Conservation (phyloP, 2,329 filamentous ascomycete genomes). For the Pseudogymnoascus sp. region DNA sequence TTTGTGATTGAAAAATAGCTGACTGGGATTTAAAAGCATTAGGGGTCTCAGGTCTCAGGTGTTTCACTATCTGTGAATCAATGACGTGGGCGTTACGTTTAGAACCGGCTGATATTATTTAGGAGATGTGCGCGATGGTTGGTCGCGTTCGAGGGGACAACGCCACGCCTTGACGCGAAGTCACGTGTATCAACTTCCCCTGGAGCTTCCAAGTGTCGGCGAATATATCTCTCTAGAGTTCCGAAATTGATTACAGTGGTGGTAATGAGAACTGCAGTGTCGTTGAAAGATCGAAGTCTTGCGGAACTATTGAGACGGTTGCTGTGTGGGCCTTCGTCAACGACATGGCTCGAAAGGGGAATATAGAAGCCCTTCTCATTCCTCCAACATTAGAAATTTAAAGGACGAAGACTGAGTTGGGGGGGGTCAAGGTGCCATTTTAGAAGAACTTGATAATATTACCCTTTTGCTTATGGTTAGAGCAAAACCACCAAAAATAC, state of each 20-base stretch:
- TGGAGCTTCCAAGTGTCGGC: not conserved
- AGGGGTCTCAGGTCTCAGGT: not conserved
- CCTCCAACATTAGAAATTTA: too few relatives aligned
- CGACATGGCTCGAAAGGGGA: not conserved
- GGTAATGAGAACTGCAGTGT: not conserved
- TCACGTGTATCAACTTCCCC: not conserved
- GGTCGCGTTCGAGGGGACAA: not conserved
- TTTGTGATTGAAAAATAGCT: slow-evolving; percentile 29
- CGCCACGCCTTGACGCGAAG: not conserved
- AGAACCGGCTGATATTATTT: not conserved
- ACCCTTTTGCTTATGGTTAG: too few relatives aligned
- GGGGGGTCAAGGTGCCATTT: too few relatives aligned
- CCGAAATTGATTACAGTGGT: not conserved
- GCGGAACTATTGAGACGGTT: not conserved
- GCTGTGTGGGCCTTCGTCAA: not conserved
- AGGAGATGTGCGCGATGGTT: not conserved
- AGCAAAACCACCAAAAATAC: too few relatives aligned
- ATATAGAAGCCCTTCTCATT: not conserved
- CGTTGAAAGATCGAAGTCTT: not conserved
- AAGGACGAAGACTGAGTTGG: too few relatives aligned
- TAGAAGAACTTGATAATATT: too few relatives aligned
- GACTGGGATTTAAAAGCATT: not conserved
- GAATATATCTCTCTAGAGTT: not conserved
- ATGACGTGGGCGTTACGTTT: not conserved
- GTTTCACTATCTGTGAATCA: not conserved